Evolutionary conservation across 2,329 filamentous ascomycete species (phyloP).

Genomic region (Daldinia sp.): DNA sequence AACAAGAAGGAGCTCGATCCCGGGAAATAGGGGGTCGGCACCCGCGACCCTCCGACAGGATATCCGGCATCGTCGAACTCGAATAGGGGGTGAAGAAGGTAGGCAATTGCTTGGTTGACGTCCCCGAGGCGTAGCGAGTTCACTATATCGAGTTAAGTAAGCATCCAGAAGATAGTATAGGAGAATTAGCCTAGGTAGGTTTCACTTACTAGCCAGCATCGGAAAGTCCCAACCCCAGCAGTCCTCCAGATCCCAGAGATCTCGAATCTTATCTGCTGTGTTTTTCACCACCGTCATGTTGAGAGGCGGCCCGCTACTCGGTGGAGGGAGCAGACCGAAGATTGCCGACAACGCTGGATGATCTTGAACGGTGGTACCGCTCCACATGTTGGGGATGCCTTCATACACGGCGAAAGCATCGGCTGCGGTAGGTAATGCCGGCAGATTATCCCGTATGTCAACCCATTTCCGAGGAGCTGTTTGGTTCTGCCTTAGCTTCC

Average conservation of each 20-base stretch:
- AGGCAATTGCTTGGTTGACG: constrained; percentile 54
- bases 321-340: constrained; percentile 59
- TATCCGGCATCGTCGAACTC: constrained; percentile 69
- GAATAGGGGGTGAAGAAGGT: constrained; percentile 63
- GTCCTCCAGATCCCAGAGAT: constrained; percentile 56
- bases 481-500: constrained; percentile 63
- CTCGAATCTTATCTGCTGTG: constrained; percentile 55
- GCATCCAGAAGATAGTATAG: background rate
- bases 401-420: constrained; percentile 68
- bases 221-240: constrained; percentile 61
- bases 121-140: constrained; percentile 58
- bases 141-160: constrained; percentile 46
- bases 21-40: constrained; percentile 70
- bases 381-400: constrained; percentile 60
- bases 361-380: constrained; percentile 55
- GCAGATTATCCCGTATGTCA: constrained; percentile 63
- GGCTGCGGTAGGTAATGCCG: constrained; percentile 63
- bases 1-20: constrained; percentile 62
- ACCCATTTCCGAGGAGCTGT: constrained; percentile 60
- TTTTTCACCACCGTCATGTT: constrained; percentile 53
- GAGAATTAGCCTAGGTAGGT: background rate
- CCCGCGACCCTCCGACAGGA: constrained; percentile 63
- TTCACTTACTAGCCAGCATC: constrained; percentile 55
- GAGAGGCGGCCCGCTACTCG: constrained; percentile 52
- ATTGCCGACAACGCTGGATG: constrained; percentile 59